A percentile compares a stretch with the other conserved stretches of the same genome.
Conservation (phyloP, 495 filamentous ascomycete species). For the Tuber calosporum region DNA sequence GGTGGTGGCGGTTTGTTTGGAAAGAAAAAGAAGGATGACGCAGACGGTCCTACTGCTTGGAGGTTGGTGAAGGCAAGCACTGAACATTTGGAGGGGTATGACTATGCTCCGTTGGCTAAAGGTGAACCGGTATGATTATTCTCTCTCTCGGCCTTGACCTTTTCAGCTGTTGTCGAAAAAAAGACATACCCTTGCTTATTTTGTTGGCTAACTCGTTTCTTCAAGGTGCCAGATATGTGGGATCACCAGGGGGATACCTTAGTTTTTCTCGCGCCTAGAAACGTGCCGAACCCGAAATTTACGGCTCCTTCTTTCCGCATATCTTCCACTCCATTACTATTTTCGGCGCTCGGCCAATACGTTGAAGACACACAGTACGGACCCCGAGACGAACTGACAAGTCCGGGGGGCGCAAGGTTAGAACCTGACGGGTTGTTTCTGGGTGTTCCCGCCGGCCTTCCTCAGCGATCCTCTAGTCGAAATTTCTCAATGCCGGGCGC, state of each 20-base stretch:
- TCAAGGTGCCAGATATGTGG: constrained; percentile 82
- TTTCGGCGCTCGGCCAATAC: constrained; percentile 59
- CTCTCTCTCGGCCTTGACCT: not conserved
- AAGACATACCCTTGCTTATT: constrained; percentile 7
- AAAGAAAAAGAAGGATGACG: constrained; percentile 28
- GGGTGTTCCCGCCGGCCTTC: constrained; percentile 30
- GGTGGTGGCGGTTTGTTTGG: constrained; percentile 20
- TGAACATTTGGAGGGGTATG: constrained; percentile 28
- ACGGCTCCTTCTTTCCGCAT: constrained; percentile 65
- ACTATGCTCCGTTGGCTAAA: constrained; percentile 29
- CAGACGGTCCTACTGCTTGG: constrained; percentile 30
- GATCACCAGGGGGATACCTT: constrained; percentile 73
- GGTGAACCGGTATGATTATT: constrained; percentile 29
- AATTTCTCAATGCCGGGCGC: constrained; percentile 7
- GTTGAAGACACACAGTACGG: constrained; percentile 50
- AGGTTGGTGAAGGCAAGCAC: constrained; percentile 24
- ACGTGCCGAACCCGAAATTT: constrained; percentile 64
- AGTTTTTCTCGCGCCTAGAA: constrained; percentile 71
- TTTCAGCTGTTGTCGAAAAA: not conserved
- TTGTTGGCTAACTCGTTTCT: constrained; percentile 17
- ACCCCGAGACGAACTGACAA: constrained; percentile 44
- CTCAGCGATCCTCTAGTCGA: constrained; percentile 6
- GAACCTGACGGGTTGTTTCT: constrained; percentile 44
- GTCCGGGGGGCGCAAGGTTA: constrained; percentile 44
- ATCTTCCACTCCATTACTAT: constrained; percentile 56